Conservation (phyloP, 2,329 filamentous ascomycete genomes). For the Fusarium nygamai region DNA sequence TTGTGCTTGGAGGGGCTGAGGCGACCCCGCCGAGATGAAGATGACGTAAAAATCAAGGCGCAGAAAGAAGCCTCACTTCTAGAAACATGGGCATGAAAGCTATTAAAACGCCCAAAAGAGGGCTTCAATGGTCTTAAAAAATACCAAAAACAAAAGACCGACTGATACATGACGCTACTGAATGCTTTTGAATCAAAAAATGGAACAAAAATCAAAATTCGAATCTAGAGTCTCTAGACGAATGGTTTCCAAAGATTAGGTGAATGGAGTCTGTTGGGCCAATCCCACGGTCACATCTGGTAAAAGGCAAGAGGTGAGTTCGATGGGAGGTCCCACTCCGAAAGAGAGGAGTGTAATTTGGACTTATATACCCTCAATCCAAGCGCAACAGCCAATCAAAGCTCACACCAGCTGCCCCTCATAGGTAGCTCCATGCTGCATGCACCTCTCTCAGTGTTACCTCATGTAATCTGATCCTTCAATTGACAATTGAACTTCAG, state of each 20-base stretch:
- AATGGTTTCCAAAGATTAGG: conserved; percentile 61
- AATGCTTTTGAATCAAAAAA: background rate
- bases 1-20: conserved; percentile 35
- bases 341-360: background rate
- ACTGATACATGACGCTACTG: accelerated
- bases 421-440: background rate
- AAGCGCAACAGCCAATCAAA: background rate
- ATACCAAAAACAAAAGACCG: background rate
- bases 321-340: conserved; percentile 77
- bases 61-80: conserved; percentile 1
- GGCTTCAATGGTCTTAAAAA: background rate
- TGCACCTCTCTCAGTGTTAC: background rate
- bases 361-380: conserved; percentile 21
- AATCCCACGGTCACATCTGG: conserved; percentile 78
- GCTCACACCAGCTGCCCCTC: background rate
- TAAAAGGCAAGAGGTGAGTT: conserved; percentile 84
- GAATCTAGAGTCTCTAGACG: conserved; percentile 54
- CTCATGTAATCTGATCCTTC: background rate
- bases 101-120: background rate
- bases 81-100: background rate
- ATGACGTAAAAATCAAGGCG: conserved; percentile 35
- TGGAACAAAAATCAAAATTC: conserved; percentile 49
- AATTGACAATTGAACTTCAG: background rate
- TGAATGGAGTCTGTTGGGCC: conserved; percentile 63
- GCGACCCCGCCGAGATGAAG: conserved; percentile 17